Conservation (phyloP, 768 basidiomycete genomes). For the Podaxis sp. region DNA sequence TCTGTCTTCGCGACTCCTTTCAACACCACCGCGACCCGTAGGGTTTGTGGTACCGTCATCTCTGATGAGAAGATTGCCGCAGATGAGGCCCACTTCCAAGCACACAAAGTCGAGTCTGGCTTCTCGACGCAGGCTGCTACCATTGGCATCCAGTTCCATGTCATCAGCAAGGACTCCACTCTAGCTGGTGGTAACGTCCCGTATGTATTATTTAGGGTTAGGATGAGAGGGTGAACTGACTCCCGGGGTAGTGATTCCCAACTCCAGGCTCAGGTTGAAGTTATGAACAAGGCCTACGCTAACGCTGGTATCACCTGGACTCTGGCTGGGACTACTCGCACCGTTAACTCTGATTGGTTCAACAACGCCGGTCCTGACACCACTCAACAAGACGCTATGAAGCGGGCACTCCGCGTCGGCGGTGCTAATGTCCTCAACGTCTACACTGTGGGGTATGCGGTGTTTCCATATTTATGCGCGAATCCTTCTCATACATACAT, state of each 20-base stretch:
- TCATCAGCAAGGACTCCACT: constrained; percentile 31
- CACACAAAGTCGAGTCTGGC: constrained; percentile 30
- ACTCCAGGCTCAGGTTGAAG: constrained; percentile 34
- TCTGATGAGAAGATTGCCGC: constrained; percentile 33
- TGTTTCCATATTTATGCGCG: not conserved
- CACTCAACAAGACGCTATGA: constrained; percentile 46
- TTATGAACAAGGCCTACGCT: constrained; percentile 43
- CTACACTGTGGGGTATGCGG: constrained; percentile 47
- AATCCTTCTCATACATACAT: not conserved
- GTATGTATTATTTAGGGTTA: constrained; percentile 24
- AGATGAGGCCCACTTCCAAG: constrained; percentile 41
- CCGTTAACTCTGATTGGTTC: constrained; percentile 49
- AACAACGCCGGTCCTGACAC: constrained; percentile 36
- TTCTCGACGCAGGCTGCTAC: constrained; percentile 8
- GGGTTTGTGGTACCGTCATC: constrained; percentile 38
- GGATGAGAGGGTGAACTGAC: not conserved
- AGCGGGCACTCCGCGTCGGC: constrained; percentile 43
- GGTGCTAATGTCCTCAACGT: constrained; percentile 42
- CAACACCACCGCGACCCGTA: constrained; percentile 21
- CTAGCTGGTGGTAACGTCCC: constrained; percentile 38
- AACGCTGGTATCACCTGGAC: constrained; percentile 36
- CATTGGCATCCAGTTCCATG: constrained; percentile 30
- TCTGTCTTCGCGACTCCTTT: constrained; percentile 29
- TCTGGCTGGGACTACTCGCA: constrained; percentile 40
- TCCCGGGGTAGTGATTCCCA: constrained; percentile 32